Conservation (phyloP, 192 early-diverging fungal genomes). For the Coemansia sp. region DNA sequence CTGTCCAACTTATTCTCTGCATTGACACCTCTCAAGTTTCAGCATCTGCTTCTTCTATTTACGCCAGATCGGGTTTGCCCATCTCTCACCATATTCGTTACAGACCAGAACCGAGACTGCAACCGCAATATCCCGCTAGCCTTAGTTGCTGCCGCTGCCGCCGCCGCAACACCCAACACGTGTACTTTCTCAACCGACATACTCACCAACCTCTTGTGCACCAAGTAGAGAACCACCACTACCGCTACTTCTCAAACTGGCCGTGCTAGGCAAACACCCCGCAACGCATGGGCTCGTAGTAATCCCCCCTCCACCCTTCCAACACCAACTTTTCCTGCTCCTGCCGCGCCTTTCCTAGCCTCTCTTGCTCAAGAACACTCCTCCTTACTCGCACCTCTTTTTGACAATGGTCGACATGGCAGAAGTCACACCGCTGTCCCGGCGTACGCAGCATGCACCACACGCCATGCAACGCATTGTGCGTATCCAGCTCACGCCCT, state of each 20-base stretch:
- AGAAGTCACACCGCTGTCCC: not conserved
- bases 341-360: not conserved
- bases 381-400: not conserved
- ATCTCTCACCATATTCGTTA: not conserved
- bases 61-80: not conserved
- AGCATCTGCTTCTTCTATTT: not conserved
- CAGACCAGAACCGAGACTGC: not conserved
- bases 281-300: constrained; percentile 19
- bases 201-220: not conserved
- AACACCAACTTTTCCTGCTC: not conserved
- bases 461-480: constrained; percentile 9
- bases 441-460: not conserved
- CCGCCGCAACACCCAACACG: not conserved
- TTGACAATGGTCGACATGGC: not conserved
- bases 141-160: too few species aligned
- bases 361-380: not conserved
- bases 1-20: not conserved
- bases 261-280: constrained; percentile 2
- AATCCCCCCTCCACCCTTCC: constrained; percentile 5
- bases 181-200: not conserved
- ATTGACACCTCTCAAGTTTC: too few species aligned
- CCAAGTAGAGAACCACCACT: not conserved
- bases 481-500: constrained; percentile 5
- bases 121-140: not conserved
- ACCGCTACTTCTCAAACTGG: not conserved